Conservation (phyloP, 2,329 filamentous ascomycete genomes). For the Penicillium sclerotiorum region DNA sequence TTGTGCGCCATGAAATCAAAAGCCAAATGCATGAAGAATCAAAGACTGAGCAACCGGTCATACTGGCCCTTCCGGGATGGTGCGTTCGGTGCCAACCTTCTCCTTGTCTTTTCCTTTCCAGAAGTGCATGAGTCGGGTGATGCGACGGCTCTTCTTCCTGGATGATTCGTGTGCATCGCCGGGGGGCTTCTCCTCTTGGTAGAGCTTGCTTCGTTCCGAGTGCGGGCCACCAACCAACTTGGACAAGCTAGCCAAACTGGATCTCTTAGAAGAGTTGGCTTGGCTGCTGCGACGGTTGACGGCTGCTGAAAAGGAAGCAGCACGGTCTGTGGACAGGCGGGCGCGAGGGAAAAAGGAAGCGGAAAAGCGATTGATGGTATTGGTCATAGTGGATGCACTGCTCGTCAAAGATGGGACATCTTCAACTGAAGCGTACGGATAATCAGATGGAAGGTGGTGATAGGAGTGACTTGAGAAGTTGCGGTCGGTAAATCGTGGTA, state of each 20-base stretch:
- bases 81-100: constrained; percentile 25
- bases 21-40: constrained; percentile 22
- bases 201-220: constrained; percentile 49
- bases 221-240: constrained; percentile 49
- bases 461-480: constrained; percentile 40
- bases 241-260: constrained; percentile 53
- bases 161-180: constrained; percentile 41
- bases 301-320: constrained; percentile 47
- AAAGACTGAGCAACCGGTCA: constrained; percentile 18
- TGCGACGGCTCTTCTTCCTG: constrained; percentile 48
- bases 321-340: constrained; percentile 47
- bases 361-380: constrained; percentile 47
- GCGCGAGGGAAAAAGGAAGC: constrained; percentile 45
- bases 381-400: constrained; percentile 52
- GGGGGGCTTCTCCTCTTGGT: constrained; percentile 48
- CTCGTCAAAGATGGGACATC: constrained; percentile 55
- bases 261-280: constrained; percentile 46
- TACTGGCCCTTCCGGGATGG: constrained; percentile 26
- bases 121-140: constrained; percentile 53
- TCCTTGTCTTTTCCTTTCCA: constrained; percentile 53
- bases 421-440: constrained; percentile 48
- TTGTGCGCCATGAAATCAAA: constrained; percentile 28
- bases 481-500: constrained; percentile 46
- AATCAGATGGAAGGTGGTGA: constrained; percentile 41
- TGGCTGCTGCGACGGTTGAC: constrained; percentile 43